phyloP scores from a whole-genome alignment of 192 early-diverging fungal genomes.

The Jimgerdemannia lactiflua region DNA sequence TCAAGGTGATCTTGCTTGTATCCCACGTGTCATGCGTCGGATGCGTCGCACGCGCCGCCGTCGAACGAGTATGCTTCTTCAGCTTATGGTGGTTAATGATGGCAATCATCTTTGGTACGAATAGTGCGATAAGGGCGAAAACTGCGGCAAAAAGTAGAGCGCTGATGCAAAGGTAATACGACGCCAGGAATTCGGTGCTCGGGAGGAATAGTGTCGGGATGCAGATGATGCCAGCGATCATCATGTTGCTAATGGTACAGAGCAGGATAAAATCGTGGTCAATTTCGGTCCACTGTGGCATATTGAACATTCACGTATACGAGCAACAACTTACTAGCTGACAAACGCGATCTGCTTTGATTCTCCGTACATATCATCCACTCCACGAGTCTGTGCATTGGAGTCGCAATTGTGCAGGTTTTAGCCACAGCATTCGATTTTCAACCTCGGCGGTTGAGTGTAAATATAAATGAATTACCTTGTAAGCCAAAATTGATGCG shows the following conservation, averaged over 20 bases:
- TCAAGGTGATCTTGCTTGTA: not conserved
- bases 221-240: not conserved
- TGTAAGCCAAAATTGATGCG: conserved; percentile 49
- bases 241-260: not conserved
- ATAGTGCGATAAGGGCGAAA: not conserved
- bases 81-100: not conserved
- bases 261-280: too few relatives aligned
- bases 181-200: not conserved
- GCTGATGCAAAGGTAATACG: not conserved
- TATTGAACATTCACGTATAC: too few relatives aligned
- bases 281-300: too few relatives aligned
- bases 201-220: not conserved
- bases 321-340: not conserved
- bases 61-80: not conserved
- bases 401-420: not conserved
- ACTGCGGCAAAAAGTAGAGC: not conserved
- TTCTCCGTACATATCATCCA: not conserved
- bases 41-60: not conserved
- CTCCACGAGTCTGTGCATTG: not conserved
- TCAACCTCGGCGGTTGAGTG: too few relatives aligned
- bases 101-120: not conserved
- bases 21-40: not conserved
- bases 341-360: not conserved
- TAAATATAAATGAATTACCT: not conserved
- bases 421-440: too few relatives aligned